Percentiles rank a stretch among this genome's conserved stretches.
Conservation (phyloP, 306 rosid species). For the Citrullus colocynthis region DNA sequence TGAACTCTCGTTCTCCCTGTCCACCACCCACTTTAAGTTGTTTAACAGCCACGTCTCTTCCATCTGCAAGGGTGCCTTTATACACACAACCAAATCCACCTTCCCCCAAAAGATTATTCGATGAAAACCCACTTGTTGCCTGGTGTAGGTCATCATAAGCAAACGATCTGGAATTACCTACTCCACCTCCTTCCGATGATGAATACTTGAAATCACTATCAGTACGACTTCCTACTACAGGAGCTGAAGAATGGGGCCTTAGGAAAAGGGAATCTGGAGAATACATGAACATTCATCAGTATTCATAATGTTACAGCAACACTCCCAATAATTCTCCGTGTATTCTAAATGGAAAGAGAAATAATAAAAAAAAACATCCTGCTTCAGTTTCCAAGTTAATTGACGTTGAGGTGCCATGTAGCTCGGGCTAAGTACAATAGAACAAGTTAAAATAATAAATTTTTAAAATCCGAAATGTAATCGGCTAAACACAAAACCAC, state of each 20-base stretch:
- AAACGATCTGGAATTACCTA: constrained; percentile 63
- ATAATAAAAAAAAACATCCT: not conserved
- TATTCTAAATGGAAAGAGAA: not conserved
- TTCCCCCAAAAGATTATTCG: constrained; percentile 70
- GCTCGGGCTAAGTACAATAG: not conserved
- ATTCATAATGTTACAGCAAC: not conserved
- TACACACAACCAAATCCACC: constrained; percentile 99
- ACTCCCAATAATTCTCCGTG: not conserved
- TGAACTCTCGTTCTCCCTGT: constrained; percentile 97
- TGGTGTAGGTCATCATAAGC: constrained; percentile 68
- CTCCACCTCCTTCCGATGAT: constrained; percentile 60
- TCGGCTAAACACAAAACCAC: not conserved
- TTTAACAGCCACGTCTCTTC: constrained; percentile 90
- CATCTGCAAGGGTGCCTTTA: constrained; percentile 70
- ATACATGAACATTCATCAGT: constrained; percentile 17
- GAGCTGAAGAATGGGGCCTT: constrained; percentile 55
- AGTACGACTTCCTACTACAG: constrained; percentile 32
- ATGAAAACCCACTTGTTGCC: constrained; percentile 72
- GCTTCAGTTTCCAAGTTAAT: not conserved
- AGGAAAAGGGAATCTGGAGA: constrained; percentile 57
- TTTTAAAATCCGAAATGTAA: not conserved
- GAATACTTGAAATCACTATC: constrained; percentile 48
- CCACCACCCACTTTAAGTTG: constrained; percentile 87
- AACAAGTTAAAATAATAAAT: not conserved
- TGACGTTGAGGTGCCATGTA: not conserved